Conservation (phyloP, 2,329 filamentous ascomycete genomes). For the Aspergillus sp. region DNA sequence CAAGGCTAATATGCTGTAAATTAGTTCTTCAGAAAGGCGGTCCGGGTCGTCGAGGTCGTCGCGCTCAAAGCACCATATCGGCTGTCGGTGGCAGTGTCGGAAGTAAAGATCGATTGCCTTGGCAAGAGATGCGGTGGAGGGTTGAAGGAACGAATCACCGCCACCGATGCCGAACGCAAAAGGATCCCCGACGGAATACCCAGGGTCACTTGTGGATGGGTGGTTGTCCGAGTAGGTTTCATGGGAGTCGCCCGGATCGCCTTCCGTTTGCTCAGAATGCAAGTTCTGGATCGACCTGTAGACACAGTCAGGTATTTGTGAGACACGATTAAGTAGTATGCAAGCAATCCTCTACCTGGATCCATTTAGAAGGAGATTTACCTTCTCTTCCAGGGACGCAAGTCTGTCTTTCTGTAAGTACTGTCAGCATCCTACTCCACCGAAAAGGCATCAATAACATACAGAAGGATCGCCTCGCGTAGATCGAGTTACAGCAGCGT, state of each 20-base stretch:
- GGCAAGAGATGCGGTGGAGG: conserved; percentile 19
- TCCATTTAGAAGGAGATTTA: conserved; percentile 50
- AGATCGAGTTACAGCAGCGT: conserved; percentile 36
- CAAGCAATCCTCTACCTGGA: conserved; percentile 25
- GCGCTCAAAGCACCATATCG: conserved; percentile 36
- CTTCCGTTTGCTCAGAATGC: conserved; percentile 9
- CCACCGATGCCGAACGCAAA: conserved; percentile 21
- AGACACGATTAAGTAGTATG: not conserved
- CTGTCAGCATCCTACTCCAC: conserved; percentile 1
- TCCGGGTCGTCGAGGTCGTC: conserved; percentile 29
- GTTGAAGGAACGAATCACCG: conserved; percentile 23
- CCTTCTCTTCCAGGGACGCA: conserved; percentile 52
- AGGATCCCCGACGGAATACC: conserved; percentile 15
- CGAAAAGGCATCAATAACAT: conserved; percentile 12
- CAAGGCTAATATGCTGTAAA: conserved; percentile 33
- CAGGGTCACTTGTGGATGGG: conserved; percentile 18
- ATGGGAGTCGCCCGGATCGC: conserved; percentile 9
- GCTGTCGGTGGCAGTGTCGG: conserved; percentile 36
- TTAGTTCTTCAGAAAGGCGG: conserved; percentile 29
- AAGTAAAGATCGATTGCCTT: conserved; percentile 34
- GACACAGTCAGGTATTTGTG: conserved; percentile 15
- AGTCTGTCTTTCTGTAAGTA: conserved; percentile 48
- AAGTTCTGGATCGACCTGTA: conserved; percentile 1
- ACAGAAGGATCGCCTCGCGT: conserved; percentile 47
- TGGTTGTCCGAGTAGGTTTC: conserved; percentile 18